These are phyloP conservation scores for Pelargonium cotyledonis DNA, from an alignment of 441 rosid genomes.

Conservation along the genomic window DNA sequence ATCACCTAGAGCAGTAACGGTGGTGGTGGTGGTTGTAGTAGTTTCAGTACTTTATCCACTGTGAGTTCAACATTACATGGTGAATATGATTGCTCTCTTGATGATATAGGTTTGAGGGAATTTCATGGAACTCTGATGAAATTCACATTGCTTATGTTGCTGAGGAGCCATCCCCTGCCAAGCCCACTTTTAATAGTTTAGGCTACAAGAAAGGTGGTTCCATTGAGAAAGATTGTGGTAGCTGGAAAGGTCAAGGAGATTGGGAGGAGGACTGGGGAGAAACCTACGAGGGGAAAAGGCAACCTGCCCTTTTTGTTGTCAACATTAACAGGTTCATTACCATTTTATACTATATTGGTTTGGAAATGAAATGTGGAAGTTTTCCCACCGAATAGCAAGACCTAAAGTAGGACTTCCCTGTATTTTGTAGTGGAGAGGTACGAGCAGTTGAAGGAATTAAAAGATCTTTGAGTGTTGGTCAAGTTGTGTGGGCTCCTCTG, in stretches of 20 bases:
- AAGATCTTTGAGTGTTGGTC: slow-evolving; percentile 71
- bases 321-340: slow-evolving; percentile 45
- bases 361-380: not conserved
- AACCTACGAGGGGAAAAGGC: slow-evolving; percentile 79
- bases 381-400: slow-evolving; percentile 6
- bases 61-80: not conserved
- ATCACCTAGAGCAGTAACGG: no score
- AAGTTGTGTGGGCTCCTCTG: slow-evolving; percentile 85
- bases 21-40: not conserved
- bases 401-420: slow-evolving; percentile 11
- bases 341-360: not conserved
- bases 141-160: slow-evolving; percentile 74
- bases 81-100: slow-evolving; percentile 16
- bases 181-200: slow-evolving; percentile 51
- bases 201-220: slow-evolving; percentile 55
- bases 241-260: slow-evolving; percentile 96
- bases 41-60: not conserved
- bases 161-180: slow-evolving; percentile 60
- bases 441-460: slow-evolving; percentile 58
- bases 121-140: slow-evolving; percentile 86
- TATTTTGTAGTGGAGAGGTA: slow-evolving; percentile 59
- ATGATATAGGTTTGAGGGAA: slow-evolving; percentile 81
- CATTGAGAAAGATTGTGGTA: slow-evolving; percentile 51
- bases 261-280: slow-evolving; percentile 99
- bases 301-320: slow-evolving; percentile 68